Evolutionary conservation across 371 early-diverging fungal genomes (phyloP), one percentile per base, ranked within the genome.

Genomic region (Mucor piriformis): DNA sequence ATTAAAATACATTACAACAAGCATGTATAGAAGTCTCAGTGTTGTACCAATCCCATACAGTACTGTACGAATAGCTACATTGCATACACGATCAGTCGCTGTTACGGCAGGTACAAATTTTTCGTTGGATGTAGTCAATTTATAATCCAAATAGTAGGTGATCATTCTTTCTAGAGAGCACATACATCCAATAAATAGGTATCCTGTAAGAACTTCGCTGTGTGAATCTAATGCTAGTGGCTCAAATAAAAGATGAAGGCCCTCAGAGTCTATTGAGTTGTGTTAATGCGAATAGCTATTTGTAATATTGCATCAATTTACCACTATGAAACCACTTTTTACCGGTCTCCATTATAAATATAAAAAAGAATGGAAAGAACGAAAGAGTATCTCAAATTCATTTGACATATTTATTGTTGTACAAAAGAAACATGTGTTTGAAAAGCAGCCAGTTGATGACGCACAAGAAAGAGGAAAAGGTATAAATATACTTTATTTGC

Each of bases 1-100:
- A 43, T 72, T 75, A 40, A 75, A 75, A 57, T 75, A 75, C 76
- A 72, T 75, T 5, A 66, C 62, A 23, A 72, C 53, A 21, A 75
- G 52, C 76, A 75, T 75, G 56, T 75, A 75, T 61, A 69, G 61
- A 12, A 75, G 27, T 12, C 70, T 65, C 16, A 75, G 49, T 0
- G 53, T 56, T 0, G 70, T 75, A 7, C 59, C 76, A 23, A 72
- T 20, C 10, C 67, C 67, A 54, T 72, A 75, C 13, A 66, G 43
- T 1, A 38, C 1, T 23, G 76, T 72, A 12, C 65, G 64, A 7
- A 43, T 4, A 4, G 57, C 0, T 5, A 72, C 50, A 5, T 21
- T 15, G 16, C 24, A 40, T 48, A 60, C 52, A 11, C 33, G 54
- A 5, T 6, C 20, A 15, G 8, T 13, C 2, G 21, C 11, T 3